Conservation (phyloP, 1,284 basidiomycete species). For the Tranzscheliella williamsii region DNA sequence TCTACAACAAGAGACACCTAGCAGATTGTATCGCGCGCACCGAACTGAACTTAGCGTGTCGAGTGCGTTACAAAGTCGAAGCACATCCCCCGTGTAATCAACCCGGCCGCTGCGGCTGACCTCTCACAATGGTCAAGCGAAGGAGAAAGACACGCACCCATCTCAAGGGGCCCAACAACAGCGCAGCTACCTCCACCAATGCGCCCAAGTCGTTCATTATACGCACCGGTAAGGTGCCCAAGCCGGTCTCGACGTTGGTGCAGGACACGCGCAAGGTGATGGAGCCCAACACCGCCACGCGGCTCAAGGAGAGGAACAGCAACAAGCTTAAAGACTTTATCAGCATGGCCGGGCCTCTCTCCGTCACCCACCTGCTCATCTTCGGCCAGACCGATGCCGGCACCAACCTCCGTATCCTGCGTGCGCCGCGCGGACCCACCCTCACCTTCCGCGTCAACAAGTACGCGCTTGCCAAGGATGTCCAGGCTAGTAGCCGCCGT, state of each 20-base stretch:
- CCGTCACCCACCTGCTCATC: constrained; percentile 89
- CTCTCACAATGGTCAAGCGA: constrained; percentile 39
- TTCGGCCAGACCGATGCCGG: constrained; percentile 71
- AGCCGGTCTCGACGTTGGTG: constrained; percentile 83
- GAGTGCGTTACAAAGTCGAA: too few relatives aligned
- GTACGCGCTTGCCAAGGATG: constrained; percentile 86
- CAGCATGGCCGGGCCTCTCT: constrained; percentile 85
- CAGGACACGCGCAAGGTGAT: constrained; percentile 90
- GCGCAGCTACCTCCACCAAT: constrained; percentile 25
- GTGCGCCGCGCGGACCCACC: constrained; percentile 89
- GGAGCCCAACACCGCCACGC: constrained; percentile 95
- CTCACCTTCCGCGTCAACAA: constrained; percentile 89
- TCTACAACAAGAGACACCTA: too few relatives aligned
- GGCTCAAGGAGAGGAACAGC: constrained; percentile 80
- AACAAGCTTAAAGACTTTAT: constrained; percentile 95
- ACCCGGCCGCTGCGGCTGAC: too few relatives aligned
- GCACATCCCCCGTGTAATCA: too few relatives aligned
- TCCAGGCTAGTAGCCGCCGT: constrained; percentile 71
- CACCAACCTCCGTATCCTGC: constrained; percentile 76
- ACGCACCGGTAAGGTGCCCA: constrained; percentile 88
- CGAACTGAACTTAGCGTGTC: too few relatives aligned
- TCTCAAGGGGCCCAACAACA: constrained; percentile 54
- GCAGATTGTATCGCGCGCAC: too few relatives aligned
- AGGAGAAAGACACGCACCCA: constrained; percentile 58
- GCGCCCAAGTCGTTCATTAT: constrained; percentile 75